A percentile compares a stretch with the other conserved stretches of the same genome.
Evolutionary conservation across 2,329 filamentous ascomycete genomes (phyloP).

Genomic region (Madurella mycetomatis): DNA sequence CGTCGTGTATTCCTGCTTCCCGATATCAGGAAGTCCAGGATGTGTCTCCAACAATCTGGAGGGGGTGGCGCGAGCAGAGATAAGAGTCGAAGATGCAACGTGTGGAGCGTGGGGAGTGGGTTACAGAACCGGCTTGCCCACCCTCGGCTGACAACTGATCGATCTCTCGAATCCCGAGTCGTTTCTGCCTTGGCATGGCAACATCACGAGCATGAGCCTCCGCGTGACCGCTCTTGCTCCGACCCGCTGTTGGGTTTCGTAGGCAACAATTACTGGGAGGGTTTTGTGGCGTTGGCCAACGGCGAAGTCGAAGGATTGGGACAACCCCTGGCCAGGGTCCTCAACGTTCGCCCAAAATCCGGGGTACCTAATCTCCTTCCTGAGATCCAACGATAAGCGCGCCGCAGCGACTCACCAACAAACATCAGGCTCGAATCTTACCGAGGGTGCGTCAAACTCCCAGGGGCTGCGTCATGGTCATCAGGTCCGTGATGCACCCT

Average conservation of each 20-base stretch:
- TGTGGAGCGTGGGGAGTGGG: conserved; percentile 19
- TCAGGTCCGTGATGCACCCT: conserved; percentile 2
- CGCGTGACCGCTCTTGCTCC: background rate
- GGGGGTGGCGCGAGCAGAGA: conserved; percentile 22
- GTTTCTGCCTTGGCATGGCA: no score
- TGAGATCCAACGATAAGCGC: conserved; percentile 12
- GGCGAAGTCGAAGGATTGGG: background rate
- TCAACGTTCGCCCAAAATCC: conserved; percentile 21
- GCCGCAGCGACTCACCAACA: background rate
- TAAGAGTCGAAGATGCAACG: conserved; percentile 20
- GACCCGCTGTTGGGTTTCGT: background rate
- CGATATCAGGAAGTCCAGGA: conserved; percentile 8
- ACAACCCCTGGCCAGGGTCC: conserved; percentile 4
- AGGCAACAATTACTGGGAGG: background rate
- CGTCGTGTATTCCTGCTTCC: background rate
- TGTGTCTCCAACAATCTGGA: conserved; percentile 18
- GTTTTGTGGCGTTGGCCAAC: background rate
- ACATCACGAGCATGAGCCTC: no score
- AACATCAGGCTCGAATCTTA: conserved; percentile 2
- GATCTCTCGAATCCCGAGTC: background rate
- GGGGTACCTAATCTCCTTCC: conserved; percentile 21
- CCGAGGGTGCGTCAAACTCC: conserved; percentile 13
- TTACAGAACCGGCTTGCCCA: background rate
- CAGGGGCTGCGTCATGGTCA: conserved; percentile 12
- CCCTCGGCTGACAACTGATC: background rate